These are phyloP conservation scores for Microascus cirrosus DNA, from an alignment of 2,329 filamentous ascomycete species.

Conservation along the genomic window DNA sequence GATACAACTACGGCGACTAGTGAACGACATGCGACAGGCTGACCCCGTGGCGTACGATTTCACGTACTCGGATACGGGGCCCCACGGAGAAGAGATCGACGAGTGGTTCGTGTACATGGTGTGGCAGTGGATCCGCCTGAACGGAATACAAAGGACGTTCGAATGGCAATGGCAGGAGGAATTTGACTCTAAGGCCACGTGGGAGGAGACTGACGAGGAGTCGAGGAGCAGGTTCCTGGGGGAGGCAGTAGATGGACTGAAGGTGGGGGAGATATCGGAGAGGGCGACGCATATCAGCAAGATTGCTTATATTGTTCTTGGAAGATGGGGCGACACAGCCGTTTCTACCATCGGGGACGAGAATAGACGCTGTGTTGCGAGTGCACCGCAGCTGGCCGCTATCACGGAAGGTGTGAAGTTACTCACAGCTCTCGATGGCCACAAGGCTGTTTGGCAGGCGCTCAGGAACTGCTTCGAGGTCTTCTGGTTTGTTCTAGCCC, in stretches of 20 bases:
- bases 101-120: constrained; percentile 96
- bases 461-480: constrained; percentile 37
- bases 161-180: constrained; percentile 61
- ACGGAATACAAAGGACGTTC: constrained; percentile 66
- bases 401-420: constrained; percentile 44
- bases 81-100: constrained; percentile 79
- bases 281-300: constrained; percentile 43
- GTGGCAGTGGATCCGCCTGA: constrained; percentile 71
- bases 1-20: constrained; percentile 60
- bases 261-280: constrained; percentile 31
- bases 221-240: constrained; percentile 46
- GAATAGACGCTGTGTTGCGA: constrained; percentile 37
- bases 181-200: constrained; percentile 27
- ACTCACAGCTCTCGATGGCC: constrained; percentile 37
- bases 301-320: constrained; percentile 52
- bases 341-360: constrained; percentile 30
- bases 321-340: constrained; percentile 60
- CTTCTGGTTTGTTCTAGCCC: constrained; percentile 33
- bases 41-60: constrained; percentile 78
- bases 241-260: constrained; percentile 32
- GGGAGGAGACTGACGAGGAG: constrained; percentile 53
- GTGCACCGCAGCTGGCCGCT: constrained; percentile 43
- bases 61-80: constrained; percentile 60
- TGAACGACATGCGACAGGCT: constrained; percentile 59
- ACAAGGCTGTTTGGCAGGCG: constrained; percentile 39